These are phyloP conservation scores for Vigna unguiculata DNA, from an alignment of 306 rosid genomes.

Conservation along the genomic window DNA sequence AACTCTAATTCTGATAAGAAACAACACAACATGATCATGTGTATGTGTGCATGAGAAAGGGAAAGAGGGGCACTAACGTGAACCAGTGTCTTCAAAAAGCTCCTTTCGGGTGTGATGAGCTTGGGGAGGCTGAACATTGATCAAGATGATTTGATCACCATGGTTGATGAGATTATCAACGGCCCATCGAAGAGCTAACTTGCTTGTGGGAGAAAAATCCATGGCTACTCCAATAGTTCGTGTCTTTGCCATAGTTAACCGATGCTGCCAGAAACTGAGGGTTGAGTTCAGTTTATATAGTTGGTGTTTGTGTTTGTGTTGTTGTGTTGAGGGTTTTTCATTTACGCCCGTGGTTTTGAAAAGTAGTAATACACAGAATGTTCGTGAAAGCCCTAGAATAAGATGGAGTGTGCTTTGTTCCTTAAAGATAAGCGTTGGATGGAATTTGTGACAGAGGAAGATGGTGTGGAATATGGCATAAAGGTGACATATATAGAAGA, in stretches of 20 bases:
- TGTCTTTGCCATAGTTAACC: conserved; percentile 50
- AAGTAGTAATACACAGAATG: conserved; percentile 13
- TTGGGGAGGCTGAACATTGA: conserved; percentile 68
- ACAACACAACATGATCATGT: not conserved
- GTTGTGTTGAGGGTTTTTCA: not conserved
- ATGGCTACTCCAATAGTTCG: conserved; percentile 69
- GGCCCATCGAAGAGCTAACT: conserved; percentile 76
- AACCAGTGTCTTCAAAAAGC: conserved; percentile 70
- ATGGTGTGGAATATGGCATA: conserved; percentile 41
- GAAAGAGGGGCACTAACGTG: conserved; percentile 48
- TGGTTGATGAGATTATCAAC: conserved; percentile 59
- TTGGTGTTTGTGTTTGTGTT: not conserved
- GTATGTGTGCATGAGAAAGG: not conserved
- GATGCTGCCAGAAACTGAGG: conserved; percentile 18
- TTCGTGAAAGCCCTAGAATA: conserved; percentile 38
- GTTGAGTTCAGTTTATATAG: conserved; percentile 12
- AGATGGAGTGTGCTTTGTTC: conserved; percentile 37
- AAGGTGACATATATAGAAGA: conserved; percentile 8
- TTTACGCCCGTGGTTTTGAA: not conserved
- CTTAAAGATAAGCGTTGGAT: conserved; percentile 11
- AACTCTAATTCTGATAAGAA: not conserved
- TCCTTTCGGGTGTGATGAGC: conserved; percentile 68
- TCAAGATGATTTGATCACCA: conserved; percentile 64
- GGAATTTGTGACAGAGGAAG: not conserved
- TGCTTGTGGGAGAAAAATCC: conserved; percentile 79